These are phyloP conservation scores for Hypocrella siamensis DNA, from an alignment of 2,329 filamentous ascomycete genomes.

Conservation along the genomic window DNA sequence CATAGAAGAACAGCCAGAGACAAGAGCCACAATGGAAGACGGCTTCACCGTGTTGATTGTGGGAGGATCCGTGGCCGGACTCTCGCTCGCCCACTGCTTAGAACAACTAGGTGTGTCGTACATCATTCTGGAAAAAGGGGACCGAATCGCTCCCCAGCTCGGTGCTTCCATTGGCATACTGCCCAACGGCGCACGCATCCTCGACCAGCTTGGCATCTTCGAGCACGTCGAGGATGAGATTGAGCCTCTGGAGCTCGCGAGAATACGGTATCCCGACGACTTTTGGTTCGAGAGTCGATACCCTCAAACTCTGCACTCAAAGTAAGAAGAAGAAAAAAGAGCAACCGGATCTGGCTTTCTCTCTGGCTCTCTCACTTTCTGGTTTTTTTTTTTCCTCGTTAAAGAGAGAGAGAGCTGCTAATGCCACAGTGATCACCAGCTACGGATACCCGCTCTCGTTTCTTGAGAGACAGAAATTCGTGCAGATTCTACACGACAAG, in stretches of 20 bases:
- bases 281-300: conserved; percentile 5
- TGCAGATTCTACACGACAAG: conserved; percentile 16
- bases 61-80: conserved; percentile 30
- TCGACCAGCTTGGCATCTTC: conserved; percentile 29
- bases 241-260: conserved; percentile 4
- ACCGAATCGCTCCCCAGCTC: conserved; percentile 23
- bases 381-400: too few species aligned
- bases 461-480: conserved; percentile 18
- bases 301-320: conserved; percentile 2
- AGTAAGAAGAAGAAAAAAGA: conserved; percentile 2
- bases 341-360: too few species aligned
- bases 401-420: too few species aligned
- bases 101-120: conserved; percentile 29
- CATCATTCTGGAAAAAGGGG: conserved; percentile 28
- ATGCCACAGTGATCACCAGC: conserved; percentile 1
- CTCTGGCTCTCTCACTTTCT: too few species aligned
- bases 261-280: conserved; percentile 4
- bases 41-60: conserved; percentile 18
- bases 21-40: conserved; percentile 3
- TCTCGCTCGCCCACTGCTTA: conserved; percentile 17
- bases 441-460: conserved; percentile 16
- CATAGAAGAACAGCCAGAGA: neutral
- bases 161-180: conserved; percentile 31
- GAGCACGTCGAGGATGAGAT: conserved; percentile 6
- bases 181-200: conserved; percentile 25